Base-by-base conservation (phyloP, 2,329 filamentous ascomycete genomes). In the Cladosporium sp. region DNA sequence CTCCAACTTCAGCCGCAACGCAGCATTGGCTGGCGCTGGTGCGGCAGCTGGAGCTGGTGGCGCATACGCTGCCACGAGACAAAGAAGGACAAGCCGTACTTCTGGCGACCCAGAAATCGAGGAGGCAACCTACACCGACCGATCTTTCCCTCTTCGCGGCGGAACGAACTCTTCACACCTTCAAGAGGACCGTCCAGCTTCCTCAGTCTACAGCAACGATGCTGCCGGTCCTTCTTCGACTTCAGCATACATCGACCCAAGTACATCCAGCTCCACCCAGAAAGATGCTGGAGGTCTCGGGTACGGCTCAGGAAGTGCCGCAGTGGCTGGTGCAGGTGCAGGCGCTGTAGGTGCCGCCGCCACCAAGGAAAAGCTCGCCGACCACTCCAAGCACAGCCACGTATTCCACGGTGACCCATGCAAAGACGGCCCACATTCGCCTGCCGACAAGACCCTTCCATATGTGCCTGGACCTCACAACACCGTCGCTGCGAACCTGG, bases 401-500 rank as follows among this genome's bases (percentile, higher is more conserved):
- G 48, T 45, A 9, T 60, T 54, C 38, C 19, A 55, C 13, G 58
- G 57, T 15, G 57, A 67, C 56, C 52, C 65, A 58, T 59, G 55
- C 51, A 30, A 54, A 40, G 19, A 39, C 12, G 50, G 52, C 3
- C 43, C 48, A n/a, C 41, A 53, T 22, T n/a, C 49, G n/a, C 35
- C 7, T 25, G 43, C 33, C 38, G 45, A 27, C 38, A 52, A 13
- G 50, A 50, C 39, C 18, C 18, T 45, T 29, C 25, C 43, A 15
- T 57, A 62, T 38, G 55, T 53, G 13, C 38, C 49, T n/a, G 65
- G 65, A 7, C 63, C 64, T 18, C 65, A 68, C 43, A 33, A 48
- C 19, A 68, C 54, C 48, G 62, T 55, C 48, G 63, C 59, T 3
- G 64, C 59, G 1, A 65, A 66, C 49, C 47, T 48, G 29, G 59